Base-by-base conservation (phyloP, 768 basidiomycete genomes). In the Cystobasidium ongulense region DNA sequence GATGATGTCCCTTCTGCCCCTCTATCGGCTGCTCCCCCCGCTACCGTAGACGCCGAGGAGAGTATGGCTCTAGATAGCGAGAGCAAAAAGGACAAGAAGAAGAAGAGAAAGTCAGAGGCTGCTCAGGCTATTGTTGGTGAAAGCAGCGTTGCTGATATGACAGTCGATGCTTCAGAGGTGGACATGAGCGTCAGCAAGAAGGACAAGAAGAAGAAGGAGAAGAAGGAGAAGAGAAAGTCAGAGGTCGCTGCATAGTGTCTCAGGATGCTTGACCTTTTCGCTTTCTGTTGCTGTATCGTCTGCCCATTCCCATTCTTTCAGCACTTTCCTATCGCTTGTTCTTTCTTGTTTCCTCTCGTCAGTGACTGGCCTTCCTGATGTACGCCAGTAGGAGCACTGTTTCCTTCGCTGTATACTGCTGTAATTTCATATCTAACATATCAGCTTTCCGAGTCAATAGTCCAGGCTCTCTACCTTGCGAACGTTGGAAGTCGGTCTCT, bases 21-120 rank as follows among this genome's bases (percentile, higher is more conserved):
- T 36, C 53, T 71, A 29, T 71, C 68, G 5, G 68, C 68, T 54
- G 68, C 68, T 1, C 53, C 68, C n/a, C 68, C 68, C 11, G 65
- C 65, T 15, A 46, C 23, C 21, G 18, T 25, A 36, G 25, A 23
- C 23, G 68, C 68, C 18, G 68, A 71, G 31, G 29, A 31, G n/a
- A 57, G 53, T 25, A 59, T 59, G 27, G 68, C 52, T n/a, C 46
- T 53, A 18, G 65, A 23, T 17, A 39, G 65, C 41, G 68, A 54
- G n/a, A 71, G 36, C 50, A 38, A 54, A 36, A 54, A 71, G 68
- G 53, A 71, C 18, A 54, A 59, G 68, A 71, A 71, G 68, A 59
- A 71, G 53, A 38, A 71, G 54, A 71, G 53, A 52, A 71, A 71
- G 53, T 29, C 50, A 33, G 68, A 52, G 18, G 68, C 52, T 31